Evolutionary conservation across 768 basidiomycete species (phyloP).

Genomic region (Xerocomellus intermedius): DNA sequence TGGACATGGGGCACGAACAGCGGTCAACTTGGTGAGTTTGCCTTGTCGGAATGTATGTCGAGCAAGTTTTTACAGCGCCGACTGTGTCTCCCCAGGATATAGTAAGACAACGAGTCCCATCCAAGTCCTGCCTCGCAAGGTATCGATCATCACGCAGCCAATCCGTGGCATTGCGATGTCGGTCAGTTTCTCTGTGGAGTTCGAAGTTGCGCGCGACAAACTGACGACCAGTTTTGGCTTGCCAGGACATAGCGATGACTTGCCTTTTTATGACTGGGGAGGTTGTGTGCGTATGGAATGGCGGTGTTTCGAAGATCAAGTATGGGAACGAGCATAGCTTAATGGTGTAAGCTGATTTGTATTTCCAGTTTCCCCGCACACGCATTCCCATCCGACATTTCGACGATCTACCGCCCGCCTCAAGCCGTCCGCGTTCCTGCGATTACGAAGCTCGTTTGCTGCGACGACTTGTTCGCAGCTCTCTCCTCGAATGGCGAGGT

Average conservation of each 20-base stretch:
- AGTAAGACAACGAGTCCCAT: conserved; percentile 71
- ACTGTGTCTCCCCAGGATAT: conserved; percentile 51
- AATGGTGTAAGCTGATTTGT: neutral
- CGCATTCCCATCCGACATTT: conserved; percentile 72
- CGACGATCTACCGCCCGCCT: conserved; percentile 72
- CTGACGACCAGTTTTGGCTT: neutral
- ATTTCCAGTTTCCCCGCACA: conserved; percentile 67
- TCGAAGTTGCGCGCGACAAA: neutral
- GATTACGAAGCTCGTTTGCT: conserved; percentile 77
- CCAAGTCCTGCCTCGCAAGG: conserved; percentile 76
- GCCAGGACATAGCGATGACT: conserved; percentile 79
- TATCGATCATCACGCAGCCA: conserved; percentile 69
- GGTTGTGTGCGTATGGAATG: conserved; percentile 81
- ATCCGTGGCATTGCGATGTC: conserved; percentile 74
- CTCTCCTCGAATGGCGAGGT: conserved; percentile 87
- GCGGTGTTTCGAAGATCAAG: conserved; percentile 73
- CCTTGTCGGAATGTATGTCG: neutral
- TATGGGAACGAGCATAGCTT: conserved; percentile 31
- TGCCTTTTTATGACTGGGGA: conserved; percentile 79
- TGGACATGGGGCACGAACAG: conserved; percentile 94
- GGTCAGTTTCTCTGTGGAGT: conserved; percentile 41
- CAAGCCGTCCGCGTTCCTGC: conserved; percentile 66
- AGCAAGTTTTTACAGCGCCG: neutral
- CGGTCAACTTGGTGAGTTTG: conserved; percentile 77
- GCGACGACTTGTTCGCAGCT: conserved; percentile 80